Base-by-base conservation (phyloP, 1,284 basidiomycete species). In the Sanguinoderma infundibulare region DNA sequence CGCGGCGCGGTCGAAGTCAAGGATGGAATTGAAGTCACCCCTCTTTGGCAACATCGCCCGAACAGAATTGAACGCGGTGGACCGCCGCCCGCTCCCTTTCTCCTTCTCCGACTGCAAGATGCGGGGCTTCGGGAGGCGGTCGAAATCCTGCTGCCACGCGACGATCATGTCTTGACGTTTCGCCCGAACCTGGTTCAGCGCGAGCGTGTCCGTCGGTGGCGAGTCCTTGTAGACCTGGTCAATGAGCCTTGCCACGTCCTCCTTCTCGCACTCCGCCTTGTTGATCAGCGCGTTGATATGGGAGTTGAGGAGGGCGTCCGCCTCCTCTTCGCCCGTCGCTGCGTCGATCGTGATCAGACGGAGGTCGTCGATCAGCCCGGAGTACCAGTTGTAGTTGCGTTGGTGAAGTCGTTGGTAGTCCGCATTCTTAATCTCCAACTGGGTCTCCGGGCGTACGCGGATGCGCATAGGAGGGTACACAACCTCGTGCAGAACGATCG, bases 161-260 rank as follows among this genome's bases (percentile, higher is more conserved):
- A 98, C 95, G 55, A 98, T 95, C 75, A 92, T 93, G 72, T 98
- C 95, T 77, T 98, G 96, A 44, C 96, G 83, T 60, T 89, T 89
- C 3, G 93, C 88, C 51, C 96, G 87, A 7, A 97, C 94, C 61
- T 89, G 86, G 68, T 97, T 98, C 61, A 98, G 82, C 50, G 90
- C 92, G 40, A 98, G 83, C 0, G 95, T 96, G 72, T 98, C 94
- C 17, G 87, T 93, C 51, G 91, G 85, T 0, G 87, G 74, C 0
- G 94, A 91, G 62, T 94, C 87, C 67, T 84, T 86, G 77, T 98
- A 98, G 10, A 93, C 85, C 57, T 84, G 80, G 61, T 95, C 91
- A 61, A 98, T 88, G 50, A 94, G 78, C 15, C 82, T 81, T 57
- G 86, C 81, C 64, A 98, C 89, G 66, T 95, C 91, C 54, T 86